Conservation (phyloP, 352 stramenopile genomes). For the Halophytophthora batemanensis region DNA sequence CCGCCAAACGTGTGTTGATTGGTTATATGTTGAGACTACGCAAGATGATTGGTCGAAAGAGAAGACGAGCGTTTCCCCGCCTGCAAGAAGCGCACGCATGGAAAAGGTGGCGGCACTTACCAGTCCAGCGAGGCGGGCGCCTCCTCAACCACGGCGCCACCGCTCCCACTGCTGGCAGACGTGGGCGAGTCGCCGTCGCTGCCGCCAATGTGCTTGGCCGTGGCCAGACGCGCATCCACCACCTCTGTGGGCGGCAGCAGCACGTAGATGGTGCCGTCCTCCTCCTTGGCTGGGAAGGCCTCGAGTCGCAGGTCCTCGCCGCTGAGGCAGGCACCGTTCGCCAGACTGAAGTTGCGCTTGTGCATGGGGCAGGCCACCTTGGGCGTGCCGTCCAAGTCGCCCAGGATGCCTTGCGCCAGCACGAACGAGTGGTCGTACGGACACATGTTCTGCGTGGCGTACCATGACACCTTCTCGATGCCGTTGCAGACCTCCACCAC, state of each 20-base stretch:
- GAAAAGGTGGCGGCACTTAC: no score
- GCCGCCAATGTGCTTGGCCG: slow-evolving; percentile 47
- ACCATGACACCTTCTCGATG: slow-evolving; percentile 78
- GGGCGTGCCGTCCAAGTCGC: slow-evolving; percentile 61
- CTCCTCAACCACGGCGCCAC: no score
- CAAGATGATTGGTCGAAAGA: no score
- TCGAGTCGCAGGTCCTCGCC: slow-evolving; percentile 74
- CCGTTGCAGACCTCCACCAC: slow-evolving; percentile 57
- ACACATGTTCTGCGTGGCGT: slow-evolving; percentile 93
- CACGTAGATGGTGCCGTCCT: slow-evolving; percentile 69
- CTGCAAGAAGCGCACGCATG: no score
- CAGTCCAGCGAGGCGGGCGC: slow-evolving; percentile 16
- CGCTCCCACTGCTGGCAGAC: not conserved
- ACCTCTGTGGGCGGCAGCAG: slow-evolving; percentile 70
- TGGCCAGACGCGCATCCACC: slow-evolving; percentile 85
- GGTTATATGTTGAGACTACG: no score
- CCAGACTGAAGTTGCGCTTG: slow-evolving; percentile 90
- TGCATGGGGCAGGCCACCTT: slow-evolving; percentile 92
- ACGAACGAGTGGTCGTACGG: slow-evolving; percentile 91
- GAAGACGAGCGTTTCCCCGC: no score
- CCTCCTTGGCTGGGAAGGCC: slow-evolving; percentile 82
- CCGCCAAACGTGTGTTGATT: no score
- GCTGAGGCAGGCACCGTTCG: slow-evolving; percentile 65
- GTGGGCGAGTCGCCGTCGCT: slow-evolving; percentile 7
- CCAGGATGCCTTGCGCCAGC: slow-evolving; percentile 90